Evolutionary conservation across 805 yeast species (phyloP), one percentile per base, ranked within the genome.

Genomic region (Yarrowia deformans): DNA sequence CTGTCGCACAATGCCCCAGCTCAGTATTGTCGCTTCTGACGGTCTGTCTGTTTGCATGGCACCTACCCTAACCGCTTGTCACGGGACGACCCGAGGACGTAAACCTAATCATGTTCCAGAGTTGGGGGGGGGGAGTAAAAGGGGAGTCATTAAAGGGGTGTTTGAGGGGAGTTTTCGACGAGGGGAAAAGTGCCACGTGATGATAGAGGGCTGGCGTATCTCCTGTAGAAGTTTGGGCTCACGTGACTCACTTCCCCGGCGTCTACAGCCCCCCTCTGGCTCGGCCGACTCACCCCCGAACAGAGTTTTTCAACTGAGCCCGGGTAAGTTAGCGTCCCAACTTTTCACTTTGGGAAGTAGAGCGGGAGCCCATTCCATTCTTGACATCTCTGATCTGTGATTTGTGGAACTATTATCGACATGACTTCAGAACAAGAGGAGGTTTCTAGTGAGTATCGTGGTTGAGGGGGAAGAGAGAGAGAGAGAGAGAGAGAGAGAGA

Each of bases 361-460:
- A 32, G 37, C 39, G 39, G 54, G 12, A 49, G 32, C 40, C 52
- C 8, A 43, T 34, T 58, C 49, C 37, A 23, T 32, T 42, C 64
- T 32, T 45, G 40, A 23, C 66, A 56, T 56, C 46, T 40, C 50
- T 60, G 66, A 60, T 60, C 66, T 60, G 66, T 60, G 52, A 43
- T 43, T 39, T 40, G 60, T 40, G 63, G 37, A 10, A 40, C 54
- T 19, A 56, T 29, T 56, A 56, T 60, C 50, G 50, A 60, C 66
- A 60, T 43, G 52, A 60, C 52, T 43, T 45, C 66, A 60, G 66
- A 60, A 60, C 66, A 60, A 42, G 66, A 60, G 34, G 66, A 60
- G 66, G 66, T 60, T 43, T 34, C 52, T 18, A 60, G 66, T 60
- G 66, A 60, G 66, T 60, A 45, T n/a, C 6, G 16, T 2, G 29